Base-by-base conservation (phyloP, 768 basidiomycete genomes). In the Xerocomellus chrysenteron region DNA sequence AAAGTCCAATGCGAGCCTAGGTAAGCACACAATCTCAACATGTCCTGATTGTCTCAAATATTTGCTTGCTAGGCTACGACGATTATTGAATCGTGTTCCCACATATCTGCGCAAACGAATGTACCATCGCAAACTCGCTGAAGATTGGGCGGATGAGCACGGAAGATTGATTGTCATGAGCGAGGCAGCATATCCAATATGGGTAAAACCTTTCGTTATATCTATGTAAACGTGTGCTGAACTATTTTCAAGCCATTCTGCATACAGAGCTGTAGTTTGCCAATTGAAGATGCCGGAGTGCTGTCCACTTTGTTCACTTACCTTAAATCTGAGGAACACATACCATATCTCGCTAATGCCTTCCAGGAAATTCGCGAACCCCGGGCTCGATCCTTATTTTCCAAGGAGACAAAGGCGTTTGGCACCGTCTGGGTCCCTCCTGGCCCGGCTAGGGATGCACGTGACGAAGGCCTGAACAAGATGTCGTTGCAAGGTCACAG, bases 361-460 rank as follows among this genome's bases (percentile, higher is more conserved):
- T 86, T 82, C 65, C 82, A 86, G 61, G 85, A 87, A 59, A 73
- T 86, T 51, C 78, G 85, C 35, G 77, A 82, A 65, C 71, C 76
- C 17, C 78, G 84, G 9, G 79, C 73, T 48, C 67, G 65, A n/a
- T 66, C 65, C 30, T 74, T 82, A 16, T 75, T 76, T 50, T 61
- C 65, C 52, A 79, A 76, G 59, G 82, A 85, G 58, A 69, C 73
- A 32, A 71, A 71, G 26, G 80, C 79, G 47, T 73, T 79, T 35
- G 58, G 65, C 5, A 74, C 79, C 58, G 67, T 83, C 37, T 75
- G 73, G 56, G 60, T 76, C 17, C 78, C 79, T 24, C 65, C 66
- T 7, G 84, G 83, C 4, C 76, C 78, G n/a, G 69, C 67, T 50
- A 79, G 78, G 55, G 69, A 78, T 19, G 69, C 66, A 32, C 78